Percentiles rank a stretch among this genome's conserved stretches.
These are phyloP conservation scores for Euptelea pleiosperma DNA, from an alignment of 164 flowering plant species.

Conservation along the genomic window DNA sequence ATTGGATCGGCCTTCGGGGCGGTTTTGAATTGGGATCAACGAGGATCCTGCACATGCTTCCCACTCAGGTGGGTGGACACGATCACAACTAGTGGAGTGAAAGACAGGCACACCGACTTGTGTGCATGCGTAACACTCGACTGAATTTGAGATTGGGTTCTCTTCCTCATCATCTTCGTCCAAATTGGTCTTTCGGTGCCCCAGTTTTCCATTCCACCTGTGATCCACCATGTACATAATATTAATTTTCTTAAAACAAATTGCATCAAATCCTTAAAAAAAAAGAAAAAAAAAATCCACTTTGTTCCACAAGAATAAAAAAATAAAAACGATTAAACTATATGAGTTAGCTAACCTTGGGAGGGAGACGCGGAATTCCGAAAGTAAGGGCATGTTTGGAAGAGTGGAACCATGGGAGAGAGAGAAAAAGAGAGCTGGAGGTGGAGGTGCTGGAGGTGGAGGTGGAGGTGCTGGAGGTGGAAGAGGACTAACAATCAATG, in stretches of 20 bases:
- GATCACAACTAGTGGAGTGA: constrained; percentile 96
- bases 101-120: constrained; percentile 84
- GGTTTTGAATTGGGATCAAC: constrained; percentile 52
- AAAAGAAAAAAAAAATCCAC: no score
- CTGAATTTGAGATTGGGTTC: constrained; percentile 26
- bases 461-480: no score
- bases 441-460: background rate
- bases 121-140: constrained; percentile 94
- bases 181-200: constrained; percentile 1
- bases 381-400: constrained; percentile 39
- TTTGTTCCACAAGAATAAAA: background rate
- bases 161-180: constrained; percentile 15
- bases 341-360: constrained; percentile 29
- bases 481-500: no score
- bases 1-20: constrained; percentile 12
- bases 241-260: no score
- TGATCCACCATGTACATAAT: no score
- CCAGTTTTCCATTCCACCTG: constrained; percentile 38
- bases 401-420: constrained; percentile 54
- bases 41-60: constrained; percentile 90
- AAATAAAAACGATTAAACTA: no score
- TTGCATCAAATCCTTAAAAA: no score
- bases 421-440: constrained; percentile 10
- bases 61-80: constrained; percentile 73
- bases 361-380: constrained; percentile 41